A percentile compares a stretch with the other conserved stretches of the same genome.
Conservation (phyloP, 2,329 filamentous ascomycete genomes). For the Trichoderma sp. region DNA sequence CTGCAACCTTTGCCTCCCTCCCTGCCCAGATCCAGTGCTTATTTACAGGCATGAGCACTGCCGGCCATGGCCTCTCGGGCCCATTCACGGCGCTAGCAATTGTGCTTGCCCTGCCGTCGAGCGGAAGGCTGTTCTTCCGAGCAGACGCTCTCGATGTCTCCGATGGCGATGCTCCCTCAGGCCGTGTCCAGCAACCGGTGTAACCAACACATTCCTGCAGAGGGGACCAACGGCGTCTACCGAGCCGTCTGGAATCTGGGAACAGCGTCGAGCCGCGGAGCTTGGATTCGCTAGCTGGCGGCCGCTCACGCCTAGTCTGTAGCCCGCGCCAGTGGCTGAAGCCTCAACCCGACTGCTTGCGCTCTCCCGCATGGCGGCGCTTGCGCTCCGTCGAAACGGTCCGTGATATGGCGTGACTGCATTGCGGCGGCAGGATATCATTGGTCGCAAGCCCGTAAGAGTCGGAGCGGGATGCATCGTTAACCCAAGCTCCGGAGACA, state of each 20-base stretch:
- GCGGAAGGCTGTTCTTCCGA: slow-evolving; percentile 7
- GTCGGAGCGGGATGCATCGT: background rate
- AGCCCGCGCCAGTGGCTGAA: background rate
- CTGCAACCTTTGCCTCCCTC: background rate
- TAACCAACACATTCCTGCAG: background rate
- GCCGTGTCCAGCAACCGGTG: too few relatives aligned
- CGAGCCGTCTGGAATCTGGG: background rate
- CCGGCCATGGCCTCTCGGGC: background rate
- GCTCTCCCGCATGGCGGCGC: background rate
- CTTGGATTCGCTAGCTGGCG: background rate
- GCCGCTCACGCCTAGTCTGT: background rate
- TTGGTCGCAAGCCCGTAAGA: background rate
- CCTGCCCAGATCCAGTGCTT: background rate
- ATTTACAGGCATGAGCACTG: background rate
- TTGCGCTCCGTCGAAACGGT: background rate
- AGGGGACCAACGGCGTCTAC: background rate
- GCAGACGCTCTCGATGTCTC: background rate
- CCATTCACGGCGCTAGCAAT: background rate
- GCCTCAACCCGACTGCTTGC: slow-evolving; percentile 3
- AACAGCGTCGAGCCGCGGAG: background rate
- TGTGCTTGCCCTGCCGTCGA: background rate
- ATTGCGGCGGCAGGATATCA: background rate
- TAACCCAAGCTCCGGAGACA: background rate
- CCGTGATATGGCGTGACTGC: slow-evolving; percentile 16
- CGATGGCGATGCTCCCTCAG: background rate